A percentile compares a stretch with the other conserved stretches of the same genome.
phyloP scores from a whole-genome alignment of 495 filamentous ascomycete species.

The Stereocaulon alpinum region DNA sequence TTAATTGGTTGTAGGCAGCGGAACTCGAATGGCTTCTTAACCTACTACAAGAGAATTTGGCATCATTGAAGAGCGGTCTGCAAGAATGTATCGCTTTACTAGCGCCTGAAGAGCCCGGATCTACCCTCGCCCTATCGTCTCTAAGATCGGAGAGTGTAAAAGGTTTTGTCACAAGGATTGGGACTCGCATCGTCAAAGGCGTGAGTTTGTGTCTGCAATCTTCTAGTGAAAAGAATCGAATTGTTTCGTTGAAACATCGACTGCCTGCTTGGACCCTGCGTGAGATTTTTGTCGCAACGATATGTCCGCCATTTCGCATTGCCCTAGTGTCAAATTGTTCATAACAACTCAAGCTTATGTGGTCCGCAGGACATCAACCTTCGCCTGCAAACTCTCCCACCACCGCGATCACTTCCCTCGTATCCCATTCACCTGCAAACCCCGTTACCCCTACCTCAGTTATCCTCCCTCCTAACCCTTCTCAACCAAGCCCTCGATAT shows the following conservation, averaged over 20 bases:
- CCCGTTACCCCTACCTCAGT: constrained; percentile 50
- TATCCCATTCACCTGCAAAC: constrained; percentile 35
- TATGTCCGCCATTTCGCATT: too few relatives aligned
- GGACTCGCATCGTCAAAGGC: constrained; percentile 65
- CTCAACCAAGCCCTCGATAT: constrained; percentile 71
- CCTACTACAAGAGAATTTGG: constrained; percentile 65
- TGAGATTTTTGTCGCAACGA: not conserved
- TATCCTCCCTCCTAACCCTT: constrained; percentile 59
- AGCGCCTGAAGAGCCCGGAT: constrained; percentile 68
- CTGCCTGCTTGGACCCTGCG: not conserved
- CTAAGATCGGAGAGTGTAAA: constrained; percentile 81
- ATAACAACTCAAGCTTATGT: not conserved
- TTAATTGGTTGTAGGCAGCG: constrained; percentile 41
- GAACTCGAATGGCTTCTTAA: constrained; percentile 84
- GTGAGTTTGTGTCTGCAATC: constrained; percentile 34
- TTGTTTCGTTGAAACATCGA: not conserved
- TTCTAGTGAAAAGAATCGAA: too few relatives aligned
- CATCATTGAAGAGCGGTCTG: constrained; percentile 69
- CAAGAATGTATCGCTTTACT: constrained; percentile 81
- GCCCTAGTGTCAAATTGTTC: too few relatives aligned
- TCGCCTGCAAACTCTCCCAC: constrained; percentile 38
- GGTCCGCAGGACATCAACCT: constrained; percentile 39
- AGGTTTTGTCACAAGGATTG: constrained; percentile 76
- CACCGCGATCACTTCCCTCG: constrained; percentile 33
- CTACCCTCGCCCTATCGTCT: constrained; percentile 82